Conservation (phyloP, 2,329 filamentous ascomycete species). For the Helotiales sp. region DNA sequence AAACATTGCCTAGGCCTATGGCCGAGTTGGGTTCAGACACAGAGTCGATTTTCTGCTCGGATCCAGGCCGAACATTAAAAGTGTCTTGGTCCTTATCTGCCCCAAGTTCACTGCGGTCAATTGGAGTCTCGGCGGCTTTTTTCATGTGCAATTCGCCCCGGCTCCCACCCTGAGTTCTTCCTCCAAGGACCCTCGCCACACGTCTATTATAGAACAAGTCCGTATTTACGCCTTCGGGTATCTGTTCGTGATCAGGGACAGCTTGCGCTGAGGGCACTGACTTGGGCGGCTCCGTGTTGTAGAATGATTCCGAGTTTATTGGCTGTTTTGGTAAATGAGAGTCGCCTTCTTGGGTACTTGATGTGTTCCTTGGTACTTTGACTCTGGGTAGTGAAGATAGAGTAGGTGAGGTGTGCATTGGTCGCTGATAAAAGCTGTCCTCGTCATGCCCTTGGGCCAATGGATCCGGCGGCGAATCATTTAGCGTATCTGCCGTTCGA, state of each 20-base stretch:
- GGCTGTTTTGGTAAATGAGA: constrained; percentile 16
- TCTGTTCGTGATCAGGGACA: constrained; percentile 42
- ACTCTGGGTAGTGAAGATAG: constrained; percentile 53
- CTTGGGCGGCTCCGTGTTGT: constrained; percentile 35
- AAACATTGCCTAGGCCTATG: too few relatives aligned
- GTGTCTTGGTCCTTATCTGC: constrained; percentile 40
- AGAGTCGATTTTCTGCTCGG: constrained; percentile 5
- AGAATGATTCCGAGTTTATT: constrained; percentile 36
- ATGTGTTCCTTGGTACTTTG: constrained; percentile 54
- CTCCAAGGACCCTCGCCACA: constrained; percentile 55
- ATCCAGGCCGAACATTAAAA: constrained; percentile 29
- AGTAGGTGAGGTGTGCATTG: constrained; percentile 45
- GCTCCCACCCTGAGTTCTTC: constrained; percentile 36
- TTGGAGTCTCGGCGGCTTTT: constrained; percentile 34
- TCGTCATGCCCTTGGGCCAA: constrained; percentile 39
- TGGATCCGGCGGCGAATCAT: constrained; percentile 15
- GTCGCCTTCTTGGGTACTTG: constrained; percentile 32
- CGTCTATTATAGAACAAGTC: constrained; percentile 62
- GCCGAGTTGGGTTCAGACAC: too few relatives aligned
- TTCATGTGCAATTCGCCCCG: constrained; percentile 34
- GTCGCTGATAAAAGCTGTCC: constrained; percentile 57
- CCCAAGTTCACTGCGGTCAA: constrained; percentile 33
- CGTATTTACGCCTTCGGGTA: constrained; percentile 58
- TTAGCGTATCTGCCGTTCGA: constrained; percentile 45
- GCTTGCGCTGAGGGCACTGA: constrained; percentile 20